Evolutionary conservation across 208 protist species (phyloP).

Genomic region (Leishmania amazonensis): DNA sequence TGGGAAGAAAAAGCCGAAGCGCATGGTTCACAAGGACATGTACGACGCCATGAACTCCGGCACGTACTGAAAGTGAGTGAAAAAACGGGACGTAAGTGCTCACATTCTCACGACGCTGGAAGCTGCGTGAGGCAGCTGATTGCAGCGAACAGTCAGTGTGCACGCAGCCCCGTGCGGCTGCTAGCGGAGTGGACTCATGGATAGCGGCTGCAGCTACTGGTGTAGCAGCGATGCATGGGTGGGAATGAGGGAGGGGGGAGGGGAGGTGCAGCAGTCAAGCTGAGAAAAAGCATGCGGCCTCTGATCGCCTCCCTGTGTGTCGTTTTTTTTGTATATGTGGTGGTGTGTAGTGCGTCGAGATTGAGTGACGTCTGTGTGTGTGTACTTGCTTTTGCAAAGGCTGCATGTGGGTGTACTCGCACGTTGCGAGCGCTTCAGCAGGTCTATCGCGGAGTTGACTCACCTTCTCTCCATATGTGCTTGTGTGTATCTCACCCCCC

Average conservation of each 20-base stretch:
- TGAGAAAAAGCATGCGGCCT: neutral
- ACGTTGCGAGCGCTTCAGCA: neutral
- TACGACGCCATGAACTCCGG: constrained; percentile 88
- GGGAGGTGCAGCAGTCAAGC: neutral
- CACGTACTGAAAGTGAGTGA: constrained; percentile 38
- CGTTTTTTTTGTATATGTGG: neutral
- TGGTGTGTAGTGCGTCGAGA: neutral
- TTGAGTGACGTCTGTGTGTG: neutral
- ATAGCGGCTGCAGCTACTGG: neutral
- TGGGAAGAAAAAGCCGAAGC: constrained; percentile 54
- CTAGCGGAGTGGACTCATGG: neutral
- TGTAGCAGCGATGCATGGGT: neutral
- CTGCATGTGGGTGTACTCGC: neutral
- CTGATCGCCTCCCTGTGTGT: neutral
- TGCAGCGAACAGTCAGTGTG: neutral
- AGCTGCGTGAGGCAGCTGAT: neutral
- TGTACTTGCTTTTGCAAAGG: neutral
- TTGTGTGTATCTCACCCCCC: neutral
- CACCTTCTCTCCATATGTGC: neutral
- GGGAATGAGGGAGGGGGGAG: neutral
- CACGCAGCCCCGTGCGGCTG: neutral
- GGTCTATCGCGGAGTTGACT: neutral
- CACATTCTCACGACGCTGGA: neutral
- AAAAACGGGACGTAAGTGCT: neutral
- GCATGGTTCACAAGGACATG: constrained; percentile 72